Conservation (phyloP, 305 asterid species). For the Ilex paraguariensis region DNA sequence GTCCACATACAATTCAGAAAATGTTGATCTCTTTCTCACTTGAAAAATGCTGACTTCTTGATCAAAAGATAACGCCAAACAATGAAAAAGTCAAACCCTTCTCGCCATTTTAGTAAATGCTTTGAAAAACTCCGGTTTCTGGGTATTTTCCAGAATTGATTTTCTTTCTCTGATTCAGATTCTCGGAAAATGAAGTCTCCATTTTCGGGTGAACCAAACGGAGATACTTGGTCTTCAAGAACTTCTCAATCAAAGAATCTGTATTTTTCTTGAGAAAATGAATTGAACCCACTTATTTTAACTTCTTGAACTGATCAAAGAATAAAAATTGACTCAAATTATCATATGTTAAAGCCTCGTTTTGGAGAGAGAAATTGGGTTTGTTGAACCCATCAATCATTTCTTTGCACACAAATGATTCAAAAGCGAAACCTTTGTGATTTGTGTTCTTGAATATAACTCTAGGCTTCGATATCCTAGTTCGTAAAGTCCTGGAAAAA, state of each 20-base stretch:
- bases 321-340: conserved; percentile 35
- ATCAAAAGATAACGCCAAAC: conserved; percentile 54
- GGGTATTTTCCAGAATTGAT: conserved; percentile 58
- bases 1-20: conserved; percentile 79
- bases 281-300: conserved; percentile 41
- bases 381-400: conserved; percentile 42
- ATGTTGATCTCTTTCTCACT: conserved; percentile 35
- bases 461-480: conserved; percentile 62
- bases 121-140: conserved; percentile 67
- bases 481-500: conserved; percentile 8
- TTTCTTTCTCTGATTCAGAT: conserved; percentile 53
- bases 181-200: conserved; percentile 70
- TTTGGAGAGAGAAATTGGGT: conserved; percentile 28
- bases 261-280: conserved; percentile 61
- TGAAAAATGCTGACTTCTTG: conserved; percentile 51
- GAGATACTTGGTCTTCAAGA: conserved; percentile 56
- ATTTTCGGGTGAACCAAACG: conserved; percentile 73
- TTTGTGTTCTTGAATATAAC: conserved; percentile 35
- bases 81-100: conserved; percentile 62
- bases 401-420: conserved; percentile 69
- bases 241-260: conserved; percentile 43
- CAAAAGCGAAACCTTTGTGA: conserved; percentile 70
- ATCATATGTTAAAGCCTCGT: conserved; percentile 16
- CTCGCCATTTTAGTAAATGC: conserved; percentile 65
- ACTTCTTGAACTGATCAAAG: conserved; percentile 53